Conservation (phyloP, 2,329 filamentous ascomycete genomes). For the Pezicula rhizophila region DNA sequence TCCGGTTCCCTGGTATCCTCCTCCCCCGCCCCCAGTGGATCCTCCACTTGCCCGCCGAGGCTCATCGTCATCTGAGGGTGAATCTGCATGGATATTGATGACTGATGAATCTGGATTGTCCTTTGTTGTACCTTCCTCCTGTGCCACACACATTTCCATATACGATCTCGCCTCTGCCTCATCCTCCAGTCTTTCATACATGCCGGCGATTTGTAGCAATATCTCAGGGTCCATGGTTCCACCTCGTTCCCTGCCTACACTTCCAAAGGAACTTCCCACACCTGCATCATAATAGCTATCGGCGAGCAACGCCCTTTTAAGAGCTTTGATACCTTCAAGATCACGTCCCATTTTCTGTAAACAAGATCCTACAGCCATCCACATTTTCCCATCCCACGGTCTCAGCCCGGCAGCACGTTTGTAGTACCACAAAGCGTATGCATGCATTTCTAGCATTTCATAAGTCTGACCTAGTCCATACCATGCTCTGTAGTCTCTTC, state of each 20-base stretch:
- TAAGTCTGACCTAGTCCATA: conserved; percentile 96
- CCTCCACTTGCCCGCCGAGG: conserved; percentile 11
- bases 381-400: conserved; percentile 98
- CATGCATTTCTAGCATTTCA: conserved; percentile 95
- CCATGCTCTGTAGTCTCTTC: conserved; percentile 95
- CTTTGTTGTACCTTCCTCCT: conserved; percentile 67
- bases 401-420: conserved; percentile 87
- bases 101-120: conserved; percentile 32
- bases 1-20: conserved; percentile 55
- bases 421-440: conserved; percentile 96
- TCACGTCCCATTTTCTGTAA: conserved; percentile 83
- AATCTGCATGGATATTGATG: conserved; percentile 51
- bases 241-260: conserved; percentile 40
- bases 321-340: conserved; percentile 87
- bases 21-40: conserved; percentile 32
- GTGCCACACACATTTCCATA: conserved; percentile 92
- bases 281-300: conserved; percentile 78
- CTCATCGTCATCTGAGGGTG: conserved; percentile 42
- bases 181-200: conserved; percentile 78
- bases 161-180: conserved; percentile 79
- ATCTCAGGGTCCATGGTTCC: conserved; percentile 78
- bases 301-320: conserved; percentile 85
- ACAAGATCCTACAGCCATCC: conserved; percentile 91
- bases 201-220: conserved; percentile 78
- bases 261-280: conserved; percentile 33